A percentile compares a stretch with the other conserved stretches of the same genome.
phyloP scores from a whole-genome alignment of 2,329 filamentous ascomycete species.

The Apiospora sp. region DNA sequence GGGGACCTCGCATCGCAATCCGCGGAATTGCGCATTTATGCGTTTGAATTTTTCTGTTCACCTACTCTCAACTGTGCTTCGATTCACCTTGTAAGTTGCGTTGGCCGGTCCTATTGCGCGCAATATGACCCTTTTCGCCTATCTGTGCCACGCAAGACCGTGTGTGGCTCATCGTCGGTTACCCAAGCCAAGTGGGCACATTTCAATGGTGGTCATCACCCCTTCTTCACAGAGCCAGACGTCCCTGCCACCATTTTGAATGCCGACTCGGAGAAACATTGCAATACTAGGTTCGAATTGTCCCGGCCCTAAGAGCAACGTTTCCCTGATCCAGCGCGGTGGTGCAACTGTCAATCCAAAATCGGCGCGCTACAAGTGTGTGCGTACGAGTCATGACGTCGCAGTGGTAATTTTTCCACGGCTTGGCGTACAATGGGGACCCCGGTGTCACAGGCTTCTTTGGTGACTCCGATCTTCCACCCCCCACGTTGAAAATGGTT shows the following conservation, averaged over 20 bases:
- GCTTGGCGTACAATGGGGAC: not conserved
- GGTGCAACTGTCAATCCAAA: not conserved
- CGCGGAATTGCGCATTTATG: not conserved
- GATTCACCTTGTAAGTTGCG: not conserved
- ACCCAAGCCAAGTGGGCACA: not conserved
- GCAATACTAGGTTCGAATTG: not conserved
- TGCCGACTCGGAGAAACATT: not conserved
- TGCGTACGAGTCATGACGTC: slow-evolving; percentile 10
- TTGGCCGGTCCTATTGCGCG: not conserved
- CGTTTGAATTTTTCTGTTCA: not conserved
- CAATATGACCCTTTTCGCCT: not conserved
- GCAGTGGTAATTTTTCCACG: not conserved
- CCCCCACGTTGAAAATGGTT: not conserved
- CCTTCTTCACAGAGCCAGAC: not conserved
- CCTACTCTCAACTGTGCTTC: not conserved
- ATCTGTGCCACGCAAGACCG: not conserved
- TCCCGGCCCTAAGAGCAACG: not conserved
- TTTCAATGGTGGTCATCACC: not conserved
- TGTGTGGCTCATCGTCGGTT: not conserved
- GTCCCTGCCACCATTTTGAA: not conserved
- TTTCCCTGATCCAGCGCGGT: not conserved
- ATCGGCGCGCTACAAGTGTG: not conserved
- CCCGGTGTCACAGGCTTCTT: not conserved
- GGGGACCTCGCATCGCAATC: too few species aligned
- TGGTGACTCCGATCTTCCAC: not conserved